Conservation (phyloP, 2,329 filamentous ascomycete genomes). For the Fusarium transvaalense region DNA sequence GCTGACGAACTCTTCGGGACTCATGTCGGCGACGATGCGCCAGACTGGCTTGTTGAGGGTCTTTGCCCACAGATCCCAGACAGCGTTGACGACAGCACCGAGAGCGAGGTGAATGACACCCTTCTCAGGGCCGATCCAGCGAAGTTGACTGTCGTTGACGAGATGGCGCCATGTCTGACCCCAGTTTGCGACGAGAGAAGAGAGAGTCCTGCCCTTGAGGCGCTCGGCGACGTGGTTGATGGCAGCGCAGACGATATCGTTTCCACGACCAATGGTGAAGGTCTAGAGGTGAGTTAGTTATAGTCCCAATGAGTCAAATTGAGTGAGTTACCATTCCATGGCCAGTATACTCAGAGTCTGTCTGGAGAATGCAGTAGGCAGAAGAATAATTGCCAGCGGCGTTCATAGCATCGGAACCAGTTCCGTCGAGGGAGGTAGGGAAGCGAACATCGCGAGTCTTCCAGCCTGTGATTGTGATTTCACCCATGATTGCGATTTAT, state of each 20-base stretch:
- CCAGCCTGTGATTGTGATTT: conserved; percentile 80
- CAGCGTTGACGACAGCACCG: conserved; percentile 87
- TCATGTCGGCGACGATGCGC: conserved; percentile 91
- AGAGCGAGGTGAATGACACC: conserved; percentile 94
- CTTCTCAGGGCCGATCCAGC: conserved; percentile 95
- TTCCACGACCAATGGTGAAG: conserved; percentile 89
- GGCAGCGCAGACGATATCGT: conserved; percentile 90
- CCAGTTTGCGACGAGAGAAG: conserved; percentile 83
- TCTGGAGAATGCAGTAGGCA: conserved; percentile 93
- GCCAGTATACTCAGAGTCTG: conserved; percentile 76
- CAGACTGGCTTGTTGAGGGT: conserved; percentile 87
- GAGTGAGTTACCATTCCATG: conserved; percentile 77
- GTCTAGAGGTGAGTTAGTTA: conserved; percentile 58
- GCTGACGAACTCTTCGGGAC: conserved; percentile 83
- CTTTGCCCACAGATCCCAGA: conserved; percentile 98
- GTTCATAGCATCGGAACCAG: conserved; percentile 98
- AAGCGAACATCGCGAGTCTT: conserved; percentile 80
- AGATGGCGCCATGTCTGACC: conserved; percentile 91
- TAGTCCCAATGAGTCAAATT: background rate
- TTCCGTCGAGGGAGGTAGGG: conserved; percentile 94
- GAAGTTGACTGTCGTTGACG: conserved; percentile 89
- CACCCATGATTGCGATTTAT: conserved; percentile 47
- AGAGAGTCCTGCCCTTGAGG: conserved; percentile 79
- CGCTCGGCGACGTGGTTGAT: conserved; percentile 83
- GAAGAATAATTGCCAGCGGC: conserved; percentile 91